Base-by-base conservation (phyloP, 2,329 filamentous ascomycete genomes). In the Fusarium verticillioides region DNA sequence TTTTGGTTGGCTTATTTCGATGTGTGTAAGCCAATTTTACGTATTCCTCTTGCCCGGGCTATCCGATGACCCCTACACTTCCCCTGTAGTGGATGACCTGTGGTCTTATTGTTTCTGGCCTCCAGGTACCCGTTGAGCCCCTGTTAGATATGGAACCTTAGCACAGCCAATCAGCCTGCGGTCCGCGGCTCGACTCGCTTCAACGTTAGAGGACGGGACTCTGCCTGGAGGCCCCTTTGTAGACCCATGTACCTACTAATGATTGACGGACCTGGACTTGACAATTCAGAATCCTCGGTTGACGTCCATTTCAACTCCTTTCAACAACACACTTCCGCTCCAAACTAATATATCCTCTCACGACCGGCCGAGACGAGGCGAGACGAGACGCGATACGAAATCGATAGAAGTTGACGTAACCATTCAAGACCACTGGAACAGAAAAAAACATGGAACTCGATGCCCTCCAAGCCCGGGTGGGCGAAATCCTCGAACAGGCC, bases 391-490 rank as follows among this genome's bases (percentile, higher is more conserved):
- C 18, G 49, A 52, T n/a, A n/a, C 32, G 32, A 28, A 21, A 34
- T 18, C 12, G 26, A 36, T n/a, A n/a, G 23, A 28, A 30, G n/a
- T 34, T 26, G 44, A 30, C n/a, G 39, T 23, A 52, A 44, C 37
- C 21, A 21, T 23, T 60, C 39, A 63, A 60, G 37, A 52, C 47
- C 18, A 46, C 43, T 36, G 49, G 49, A 39, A 44, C 11, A 28
- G 44, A 34, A 34, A 16, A 26, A 36, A 60, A 54, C 26, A 93
- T 93, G 91, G 91, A 93, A 78, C 83, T 92, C 62, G 87, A 91
- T 78, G 87, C 90, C 78, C 84, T 89, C 39, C 89, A 91, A 78
- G 83, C 72, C 63, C 80, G 78, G 59, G 84, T 89, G 75, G 77
- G 89, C 70, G 84, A 87, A 66, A 81, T 85, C 65, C 87, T 87